Base-by-base conservation (phyloP, 257 asterid species). In the Striga asiatica region DNA sequence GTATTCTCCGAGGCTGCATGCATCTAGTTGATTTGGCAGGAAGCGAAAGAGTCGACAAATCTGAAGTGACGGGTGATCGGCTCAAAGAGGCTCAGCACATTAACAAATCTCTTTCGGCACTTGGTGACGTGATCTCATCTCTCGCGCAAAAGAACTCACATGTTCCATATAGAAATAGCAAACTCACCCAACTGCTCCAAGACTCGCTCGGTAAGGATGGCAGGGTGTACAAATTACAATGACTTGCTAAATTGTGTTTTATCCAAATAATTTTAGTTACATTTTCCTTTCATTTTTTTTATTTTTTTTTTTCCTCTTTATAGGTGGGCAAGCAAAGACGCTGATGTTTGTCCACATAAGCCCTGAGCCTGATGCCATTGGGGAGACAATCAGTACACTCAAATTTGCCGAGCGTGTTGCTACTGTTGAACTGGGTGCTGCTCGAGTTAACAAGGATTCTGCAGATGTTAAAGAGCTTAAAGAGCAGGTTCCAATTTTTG, bases 321-420 rank as follows among this genome's bases (percentile, higher is more conserved):
- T 48, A 48, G 54, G 54, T 3, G 54, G 28, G 14, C 54, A 48
- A 21, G 54, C 54, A 8, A 48, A 48, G 54, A 48, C 54, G 22
- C 29, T 48, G 47, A 91, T 91, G 98, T 91, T 91, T 54, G 94
- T 91, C 64, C 97, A 91, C 75, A 76, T 84, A 72, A 91, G 98
- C 71, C 97, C 95, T 0, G 98, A 91, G 69, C 78, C 77, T 62
- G 97, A 87, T 58, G 93, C 97, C 31, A 47, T 73, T 53, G 98
- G 94, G 58, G 98, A 91, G 77, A 84, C 97, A 4, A 79, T 91
- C 43, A 87, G 96, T 66, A 91, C 98, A 16, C 92, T 91, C 21
- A 91, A 91, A 73, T 91, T 91, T 67, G 98, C 98, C 32, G 98
- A 91, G 80, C 95, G 97, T 37, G 98, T 91, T 18, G 82, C 97